Conservation (phyloP, 371 early-diverging fungal genomes). For the Mycotypha africana region DNA sequence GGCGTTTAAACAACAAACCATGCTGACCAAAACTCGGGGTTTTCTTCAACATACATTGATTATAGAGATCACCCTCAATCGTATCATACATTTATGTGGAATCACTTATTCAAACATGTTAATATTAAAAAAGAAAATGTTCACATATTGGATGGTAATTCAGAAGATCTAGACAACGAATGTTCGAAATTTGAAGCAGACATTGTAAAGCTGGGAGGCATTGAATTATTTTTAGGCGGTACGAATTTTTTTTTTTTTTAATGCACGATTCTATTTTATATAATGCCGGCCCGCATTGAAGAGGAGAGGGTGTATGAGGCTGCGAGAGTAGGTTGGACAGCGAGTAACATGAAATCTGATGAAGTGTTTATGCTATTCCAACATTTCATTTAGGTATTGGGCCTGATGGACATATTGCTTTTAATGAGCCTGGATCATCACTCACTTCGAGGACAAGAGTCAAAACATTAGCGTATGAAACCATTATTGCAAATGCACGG, state of each 20-base stretch:
- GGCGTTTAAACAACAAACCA: too few relatives aligned
- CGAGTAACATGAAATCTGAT: constrained; percentile 27
- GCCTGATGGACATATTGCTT: constrained; percentile 83
- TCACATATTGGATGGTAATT: constrained; percentile 61
- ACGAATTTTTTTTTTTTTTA: not conserved
- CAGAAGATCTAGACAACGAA: constrained; percentile 55
- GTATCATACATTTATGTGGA: constrained; percentile 64
- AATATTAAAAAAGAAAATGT: constrained; percentile 54
- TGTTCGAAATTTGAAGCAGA: constrained; percentile 57
- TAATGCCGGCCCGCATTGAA: too few relatives aligned
- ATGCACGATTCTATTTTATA: not conserved
- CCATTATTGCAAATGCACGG: constrained; percentile 83
- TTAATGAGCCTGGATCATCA: constrained; percentile 92
- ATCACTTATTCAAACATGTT: constrained; percentile 60
- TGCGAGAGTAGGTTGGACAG: constrained; percentile 20
- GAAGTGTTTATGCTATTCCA: not conserved
- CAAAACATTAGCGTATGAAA: constrained; percentile 88
- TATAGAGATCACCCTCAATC: constrained; percentile 54
- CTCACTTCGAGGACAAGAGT: constrained; percentile 80
- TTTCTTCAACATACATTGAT: not conserved
- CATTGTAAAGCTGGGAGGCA: constrained; percentile 54
- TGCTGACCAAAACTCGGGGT: too few relatives aligned
- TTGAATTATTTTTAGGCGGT: constrained; percentile 54
- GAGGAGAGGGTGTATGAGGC: too few relatives aligned
- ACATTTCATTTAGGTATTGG: constrained; percentile 18